Percentiles rank a stretch among this genome's conserved stretches.
Evolutionary conservation across 176 grass and related monocot genomes (phyloP).

Genomic region (Carex myosuroides): DNA sequence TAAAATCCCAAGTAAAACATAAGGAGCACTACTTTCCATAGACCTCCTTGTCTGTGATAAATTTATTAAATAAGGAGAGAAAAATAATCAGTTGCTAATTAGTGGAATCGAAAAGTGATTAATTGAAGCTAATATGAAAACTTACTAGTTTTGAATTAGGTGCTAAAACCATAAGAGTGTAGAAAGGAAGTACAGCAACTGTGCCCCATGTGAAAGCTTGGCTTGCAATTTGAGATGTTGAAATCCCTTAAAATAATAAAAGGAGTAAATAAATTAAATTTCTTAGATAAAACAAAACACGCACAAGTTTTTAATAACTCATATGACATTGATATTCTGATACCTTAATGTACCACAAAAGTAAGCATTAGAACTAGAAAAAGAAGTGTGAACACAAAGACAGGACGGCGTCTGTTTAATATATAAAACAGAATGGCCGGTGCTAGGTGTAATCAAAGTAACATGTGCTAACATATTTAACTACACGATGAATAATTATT

Average conservation of each 20-base stretch:
- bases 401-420: not conserved
- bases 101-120: not conserved
- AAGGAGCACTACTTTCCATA: constrained; percentile 76
- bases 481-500: not conserved
- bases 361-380: not conserved
- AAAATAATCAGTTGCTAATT: not conserved
- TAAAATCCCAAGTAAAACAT: constrained; percentile 56
- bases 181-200: constrained; percentile 86
- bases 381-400: not conserved
- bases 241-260: constrained; percentile 41
- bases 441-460: not conserved
- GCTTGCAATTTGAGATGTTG: constrained; percentile 71
- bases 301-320: not conserved
- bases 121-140: not conserved
- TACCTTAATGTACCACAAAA: not conserved
- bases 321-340: not conserved
- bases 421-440: not conserved
- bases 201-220: constrained; percentile 82
- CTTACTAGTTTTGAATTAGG: constrained; percentile 79
- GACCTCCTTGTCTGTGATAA: constrained; percentile 54
- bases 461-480: not conserved
- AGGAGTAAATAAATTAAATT: not conserved
- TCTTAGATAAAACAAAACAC: not conserved
- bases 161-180: constrained; percentile 91
- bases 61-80: not conserved